These are phyloP conservation scores for Hypomontagnella monticulosa DNA, from an alignment of 495 filamentous ascomycete species.

Conservation along the genomic window DNA sequence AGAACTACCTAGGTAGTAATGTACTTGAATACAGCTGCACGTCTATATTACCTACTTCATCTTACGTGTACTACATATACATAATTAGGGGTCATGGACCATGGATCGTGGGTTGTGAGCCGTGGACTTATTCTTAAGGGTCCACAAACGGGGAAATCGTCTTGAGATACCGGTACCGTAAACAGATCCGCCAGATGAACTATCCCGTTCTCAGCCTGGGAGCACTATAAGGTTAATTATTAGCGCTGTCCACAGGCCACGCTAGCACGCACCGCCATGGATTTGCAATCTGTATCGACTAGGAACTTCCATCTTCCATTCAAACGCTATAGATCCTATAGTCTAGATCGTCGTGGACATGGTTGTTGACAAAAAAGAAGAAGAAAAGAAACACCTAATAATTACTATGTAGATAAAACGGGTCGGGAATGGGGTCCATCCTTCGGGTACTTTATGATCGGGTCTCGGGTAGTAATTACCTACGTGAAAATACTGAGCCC, in stretches of 20 bases:
- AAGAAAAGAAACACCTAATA: not conserved
- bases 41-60: too few species aligned
- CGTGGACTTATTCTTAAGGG: constrained; percentile 23
- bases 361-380: not conserved
- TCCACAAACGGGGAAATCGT: constrained; percentile 36
- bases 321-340: too few species aligned
- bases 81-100: not conserved
- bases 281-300: not conserved
- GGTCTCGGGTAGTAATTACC: constrained; percentile 25
- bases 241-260: constrained; percentile 3
- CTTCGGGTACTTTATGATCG: constrained; percentile 10
- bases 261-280: constrained; percentile 1
- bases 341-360: not conserved
- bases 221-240: constrained; percentile 11
- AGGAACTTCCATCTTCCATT: too few species aligned
- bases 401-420: not conserved
- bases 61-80: too few species aligned
- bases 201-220: constrained; percentile 15
- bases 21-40: too few species aligned
- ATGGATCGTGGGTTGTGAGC: not conserved
- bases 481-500: constrained; percentile 19
- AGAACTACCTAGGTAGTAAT: too few species aligned
- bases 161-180: constrained; percentile 36
- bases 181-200: constrained; percentile 40
- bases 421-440: not conserved